Evolutionary conservation across 495 filamentous ascomycete genomes (phyloP), one percentile per base, ranked within the genome.

Genomic region (Aspergillus funiculosus): DNA sequence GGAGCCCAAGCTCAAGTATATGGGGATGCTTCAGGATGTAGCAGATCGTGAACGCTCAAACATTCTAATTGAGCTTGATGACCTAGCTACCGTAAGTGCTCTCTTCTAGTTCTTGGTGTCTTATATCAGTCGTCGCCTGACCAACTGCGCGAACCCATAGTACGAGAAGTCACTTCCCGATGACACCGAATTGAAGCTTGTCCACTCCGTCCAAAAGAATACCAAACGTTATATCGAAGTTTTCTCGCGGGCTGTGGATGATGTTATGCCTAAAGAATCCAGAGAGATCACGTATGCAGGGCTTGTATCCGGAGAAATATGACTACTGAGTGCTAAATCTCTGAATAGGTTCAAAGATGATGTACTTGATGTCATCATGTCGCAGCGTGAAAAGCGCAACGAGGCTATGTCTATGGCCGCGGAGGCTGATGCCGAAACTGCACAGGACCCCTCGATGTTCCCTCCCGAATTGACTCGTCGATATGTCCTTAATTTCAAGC

Each of bases 151-250:
- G 19, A 6, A 18, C 21, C 42, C 44, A 46, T 57, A 95, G 81
- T 95, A 81, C 57, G 89, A 94, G 52, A 73, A 81, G 54, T 70
- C 75, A 3, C 68, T 82, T 6, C 75, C 78, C 26, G 81, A 86
- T 17, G 82, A 81, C 2, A 52, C 63, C 39, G 60, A 70, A 17
- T 63, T 90, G 28, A 83, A 85, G 51, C 78, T 98, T 6, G 86
- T 94, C 18, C 77, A 83, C 31, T 92, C 86, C 3, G 85, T 97
- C 50, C 82, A 89, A 66, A 77, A 75, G 35, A 98, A 98, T 61
- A 86, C 92, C n/a, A 81, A 86, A 43, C 94, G 94, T 57, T 98
- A 97, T 58, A 81, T 95, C 52, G 94, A 98, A 56, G 78, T 96
- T 43, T 61, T 97, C 26, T 90, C 91, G 4, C 71, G 85, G 51